Conservation (phyloP, 2,329 filamentous ascomycete genomes). For the Delphinella strobiligena region DNA sequence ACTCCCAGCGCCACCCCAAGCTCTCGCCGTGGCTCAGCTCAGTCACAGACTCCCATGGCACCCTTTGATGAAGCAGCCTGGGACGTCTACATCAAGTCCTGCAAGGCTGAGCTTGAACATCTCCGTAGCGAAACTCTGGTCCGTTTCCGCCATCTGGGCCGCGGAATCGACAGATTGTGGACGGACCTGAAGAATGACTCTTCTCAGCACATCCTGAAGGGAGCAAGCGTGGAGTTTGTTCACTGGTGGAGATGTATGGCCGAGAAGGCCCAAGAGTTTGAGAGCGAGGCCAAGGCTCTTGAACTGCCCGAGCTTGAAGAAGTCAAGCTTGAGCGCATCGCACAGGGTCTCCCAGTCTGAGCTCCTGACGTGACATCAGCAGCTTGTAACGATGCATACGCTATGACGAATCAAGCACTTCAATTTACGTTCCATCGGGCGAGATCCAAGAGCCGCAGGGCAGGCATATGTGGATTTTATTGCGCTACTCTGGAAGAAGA, state of each 20-base stretch:
- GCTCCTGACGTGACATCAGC: neutral
- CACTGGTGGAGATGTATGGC: slow-evolving; percentile 28
- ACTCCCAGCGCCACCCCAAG: slow-evolving; percentile 2
- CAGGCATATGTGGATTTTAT: too few species aligned
- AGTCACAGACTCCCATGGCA: neutral
- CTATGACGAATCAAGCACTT: too few species aligned
- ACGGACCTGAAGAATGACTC: slow-evolving; percentile 10
- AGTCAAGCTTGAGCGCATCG: slow-evolving; percentile 9
- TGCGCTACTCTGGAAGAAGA: too few species aligned
- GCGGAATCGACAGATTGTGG: slow-evolving; percentile 16
- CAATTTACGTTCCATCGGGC: too few species aligned
- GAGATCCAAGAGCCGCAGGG: too few species aligned
- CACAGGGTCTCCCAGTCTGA: slow-evolving; percentile 10
- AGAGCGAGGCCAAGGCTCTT: slow-evolving; percentile 12
- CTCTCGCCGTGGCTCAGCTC: slow-evolving; percentile 1
- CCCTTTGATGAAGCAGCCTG: slow-evolving; percentile 19
- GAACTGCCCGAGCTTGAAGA: slow-evolving; percentile 9
- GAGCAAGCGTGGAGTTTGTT: slow-evolving; percentile 23
- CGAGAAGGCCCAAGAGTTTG: slow-evolving; percentile 19
- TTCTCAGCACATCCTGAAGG: slow-evolving; percentile 4
- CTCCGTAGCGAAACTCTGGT: slow-evolving; percentile 28
- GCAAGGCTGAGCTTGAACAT: slow-evolving; percentile 21
- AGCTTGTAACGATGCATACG: neutral
- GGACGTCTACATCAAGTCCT: slow-evolving; percentile 18
- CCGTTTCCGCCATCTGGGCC: slow-evolving; percentile 28